Evolutionary conservation across 192 early-diverging fungal genomes (phyloP).

Genomic region (Kickxella alabastrina): DNA sequence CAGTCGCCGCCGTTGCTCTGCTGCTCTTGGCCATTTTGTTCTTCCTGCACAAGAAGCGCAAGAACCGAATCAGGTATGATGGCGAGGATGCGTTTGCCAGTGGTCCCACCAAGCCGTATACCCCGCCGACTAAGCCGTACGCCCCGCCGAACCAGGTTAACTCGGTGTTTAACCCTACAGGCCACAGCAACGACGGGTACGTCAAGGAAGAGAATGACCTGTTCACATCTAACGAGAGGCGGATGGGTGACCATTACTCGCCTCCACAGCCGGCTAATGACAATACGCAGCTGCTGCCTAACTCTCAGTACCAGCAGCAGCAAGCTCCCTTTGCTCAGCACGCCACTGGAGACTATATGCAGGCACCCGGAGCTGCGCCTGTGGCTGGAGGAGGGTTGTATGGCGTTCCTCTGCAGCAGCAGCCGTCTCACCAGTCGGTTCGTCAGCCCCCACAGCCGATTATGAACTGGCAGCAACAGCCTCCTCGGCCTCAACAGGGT

Average conservation of each 20-base stretch:
- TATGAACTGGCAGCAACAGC: conserved; percentile 5
- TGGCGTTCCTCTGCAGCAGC: not conserved
- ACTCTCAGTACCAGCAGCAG: conserved; percentile 11
- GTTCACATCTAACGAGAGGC: conserved; percentile 1
- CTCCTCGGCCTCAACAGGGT: conserved; percentile 1
- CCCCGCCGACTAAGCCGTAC: conserved; percentile 16
- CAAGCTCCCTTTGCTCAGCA: no score
- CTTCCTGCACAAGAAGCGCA: conserved; percentile 31
- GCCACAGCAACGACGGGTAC: conserved; percentile 33
- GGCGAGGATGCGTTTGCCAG: conserved; percentile 36
- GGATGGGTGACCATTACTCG: not conserved
- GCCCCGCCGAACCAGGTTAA: conserved; percentile 8
- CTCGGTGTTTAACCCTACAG: conserved; percentile 26
- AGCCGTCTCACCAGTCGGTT: not conserved
- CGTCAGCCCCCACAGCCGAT: conserved; percentile 6
- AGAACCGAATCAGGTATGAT: conserved; percentile 19
- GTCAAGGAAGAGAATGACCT: conserved; percentile 7
- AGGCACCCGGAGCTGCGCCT: no score
- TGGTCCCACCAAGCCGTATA: conserved; percentile 11
- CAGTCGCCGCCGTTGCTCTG: conserved; percentile 29
- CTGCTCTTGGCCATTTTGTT: conserved; percentile 30
- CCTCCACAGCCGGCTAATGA: conserved; percentile 7
- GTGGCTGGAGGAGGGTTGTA: no score
- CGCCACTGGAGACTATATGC: no score
- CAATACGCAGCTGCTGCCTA: conserved; percentile 15